Conservation (phyloP, 2,329 filamentous ascomycete genomes). For the Fusarium cyanostomum region DNA sequence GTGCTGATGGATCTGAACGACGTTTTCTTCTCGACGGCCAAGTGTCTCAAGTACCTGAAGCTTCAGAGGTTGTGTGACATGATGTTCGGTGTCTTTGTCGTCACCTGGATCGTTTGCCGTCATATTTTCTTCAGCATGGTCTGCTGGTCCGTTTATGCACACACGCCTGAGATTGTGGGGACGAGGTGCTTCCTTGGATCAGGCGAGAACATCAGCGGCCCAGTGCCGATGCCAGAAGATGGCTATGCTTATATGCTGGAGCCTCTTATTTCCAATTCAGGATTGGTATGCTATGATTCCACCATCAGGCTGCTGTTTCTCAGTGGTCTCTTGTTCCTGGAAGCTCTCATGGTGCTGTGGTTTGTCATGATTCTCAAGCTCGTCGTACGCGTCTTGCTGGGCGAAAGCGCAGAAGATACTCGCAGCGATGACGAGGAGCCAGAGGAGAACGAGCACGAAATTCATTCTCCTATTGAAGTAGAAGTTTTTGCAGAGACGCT, state of each 20-base stretch:
- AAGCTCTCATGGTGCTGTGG: constrained; percentile 85
- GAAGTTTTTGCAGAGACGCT: constrained; percentile 78
- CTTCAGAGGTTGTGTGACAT: constrained; percentile 80
- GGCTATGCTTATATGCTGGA: constrained; percentile 71
- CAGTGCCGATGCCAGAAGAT: constrained; percentile 57
- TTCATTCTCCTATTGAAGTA: constrained; percentile 68
- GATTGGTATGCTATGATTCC: constrained; percentile 80
- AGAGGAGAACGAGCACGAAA: constrained; percentile 60
- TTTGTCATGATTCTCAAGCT: constrained; percentile 76
- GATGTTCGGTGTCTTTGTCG: constrained; percentile 86
- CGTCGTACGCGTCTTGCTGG: constrained; percentile 75
- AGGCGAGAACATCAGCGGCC: constrained; percentile 62
- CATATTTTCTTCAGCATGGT: constrained; percentile 83
- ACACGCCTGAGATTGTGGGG: constrained; percentile 40
- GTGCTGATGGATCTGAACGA: constrained; percentile 95
- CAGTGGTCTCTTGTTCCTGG: constrained; percentile 78
- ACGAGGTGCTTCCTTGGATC: constrained; percentile 75
- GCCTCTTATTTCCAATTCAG: constrained; percentile 75
- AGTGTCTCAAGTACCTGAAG: constrained; percentile 90
- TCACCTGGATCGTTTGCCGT: constrained; percentile 83
- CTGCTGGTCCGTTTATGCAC: constrained; percentile 73
- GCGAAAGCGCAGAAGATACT: constrained; percentile 81
- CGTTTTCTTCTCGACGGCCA: constrained; percentile 72
- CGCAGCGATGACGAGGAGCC: constrained; percentile 78
- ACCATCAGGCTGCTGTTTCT: constrained; percentile 81